Evolutionary conservation across 306 rosid species (phyloP).

Genomic region (Cercis canadensis): DNA sequence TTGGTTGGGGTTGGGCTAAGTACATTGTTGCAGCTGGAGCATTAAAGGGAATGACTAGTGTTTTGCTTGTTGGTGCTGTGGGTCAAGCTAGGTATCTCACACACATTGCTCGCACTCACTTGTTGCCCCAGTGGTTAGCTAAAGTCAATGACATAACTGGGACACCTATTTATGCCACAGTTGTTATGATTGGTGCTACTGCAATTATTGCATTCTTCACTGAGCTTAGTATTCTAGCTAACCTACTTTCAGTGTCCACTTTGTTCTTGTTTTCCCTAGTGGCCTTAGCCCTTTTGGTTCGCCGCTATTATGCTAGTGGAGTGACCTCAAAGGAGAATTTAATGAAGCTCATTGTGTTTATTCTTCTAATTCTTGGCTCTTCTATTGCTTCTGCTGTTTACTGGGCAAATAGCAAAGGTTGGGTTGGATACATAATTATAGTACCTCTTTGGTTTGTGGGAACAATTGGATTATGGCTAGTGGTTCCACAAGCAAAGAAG

Average conservation of each 20-base stretch:
- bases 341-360: constrained; percentile 48
- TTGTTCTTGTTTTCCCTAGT: constrained; percentile 81
- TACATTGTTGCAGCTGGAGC: constrained; percentile 81
- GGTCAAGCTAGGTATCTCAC: constrained; percentile 90
- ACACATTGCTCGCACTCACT: constrained; percentile 87
- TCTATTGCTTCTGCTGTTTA: constrained; percentile 49
- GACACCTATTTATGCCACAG: constrained; percentile 79
- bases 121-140: constrained; percentile 90
- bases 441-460: constrained; percentile 62
- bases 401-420: constrained; percentile 45
- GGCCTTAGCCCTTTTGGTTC: constrained; percentile 67
- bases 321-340: constrained; percentile 45
- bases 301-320: constrained; percentile 66
- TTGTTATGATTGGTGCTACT: constrained; percentile 62
- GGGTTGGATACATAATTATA: constrained; percentile 56
- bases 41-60: constrained; percentile 87
- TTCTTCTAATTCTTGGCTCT: constrained; percentile 53
- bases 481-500: constrained; percentile 67
- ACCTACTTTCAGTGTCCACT: constrained; percentile 77
- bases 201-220: constrained; percentile 76
- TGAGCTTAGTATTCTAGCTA: constrained; percentile 51
- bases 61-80: constrained; percentile 63
- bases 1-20: constrained; percentile 87
- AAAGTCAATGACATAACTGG: constrained; percentile 62
- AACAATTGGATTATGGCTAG: constrained; percentile 49